phyloP scores from a whole-genome alignment of 2,329 filamentous ascomycete genomes.

The Phialocephala sp. region DNA sequence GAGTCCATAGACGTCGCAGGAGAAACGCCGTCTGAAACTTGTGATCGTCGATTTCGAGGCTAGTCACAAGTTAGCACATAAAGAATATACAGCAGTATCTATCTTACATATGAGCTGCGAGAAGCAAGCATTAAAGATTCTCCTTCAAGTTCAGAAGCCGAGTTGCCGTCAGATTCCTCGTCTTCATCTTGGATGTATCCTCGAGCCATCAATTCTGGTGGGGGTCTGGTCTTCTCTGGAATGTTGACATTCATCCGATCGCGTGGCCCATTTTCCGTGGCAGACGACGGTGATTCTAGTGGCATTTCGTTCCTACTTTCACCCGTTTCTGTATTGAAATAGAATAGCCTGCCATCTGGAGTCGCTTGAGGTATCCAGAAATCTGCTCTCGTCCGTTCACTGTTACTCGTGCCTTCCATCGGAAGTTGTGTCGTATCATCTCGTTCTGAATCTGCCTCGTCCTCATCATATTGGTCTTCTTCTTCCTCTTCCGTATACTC shows the following conservation, averaged over 20 bases:
- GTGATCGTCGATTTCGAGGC: slow-evolving; percentile 68
- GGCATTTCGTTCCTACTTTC: slow-evolving; percentile 95
- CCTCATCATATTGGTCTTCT: slow-evolving; percentile 63
- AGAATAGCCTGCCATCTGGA: slow-evolving; percentile 89
- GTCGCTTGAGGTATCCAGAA: slow-evolving; percentile 99
- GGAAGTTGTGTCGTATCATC: slow-evolving; percentile 64
- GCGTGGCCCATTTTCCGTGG: slow-evolving; percentile 82
- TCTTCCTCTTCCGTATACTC: slow-evolving; percentile 72
- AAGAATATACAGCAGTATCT: slow-evolving; percentile 8
- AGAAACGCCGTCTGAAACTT: slow-evolving; percentile 69
- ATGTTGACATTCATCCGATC: slow-evolving; percentile 89
- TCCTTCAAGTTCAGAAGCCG: slow-evolving; percentile 85
- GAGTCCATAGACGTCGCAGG: slow-evolving; percentile 93
- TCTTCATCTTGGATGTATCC: slow-evolving; percentile 85
- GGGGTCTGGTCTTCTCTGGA: slow-evolving; percentile 87
- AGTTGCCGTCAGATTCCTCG: slow-evolving; percentile 82
- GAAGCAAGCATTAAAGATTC: slow-evolving; percentile 74
- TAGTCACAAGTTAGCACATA: slow-evolving; percentile 43
- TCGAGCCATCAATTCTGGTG: slow-evolving; percentile 87
- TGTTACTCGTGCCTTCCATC: slow-evolving; percentile 68
- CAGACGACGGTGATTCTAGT: slow-evolving; percentile 83
- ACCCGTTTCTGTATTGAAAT: slow-evolving; percentile 97
- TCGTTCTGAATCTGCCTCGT: slow-evolving; percentile 67
- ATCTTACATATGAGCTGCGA: slow-evolving; percentile 69
- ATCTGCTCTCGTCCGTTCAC: slow-evolving; percentile 83